Percentiles rank a stretch among this genome's conserved stretches.
Evolutionary conservation across 106 monocot genomes (phyloP).

Genomic region (Dioscorea dumetorum): DNA sequence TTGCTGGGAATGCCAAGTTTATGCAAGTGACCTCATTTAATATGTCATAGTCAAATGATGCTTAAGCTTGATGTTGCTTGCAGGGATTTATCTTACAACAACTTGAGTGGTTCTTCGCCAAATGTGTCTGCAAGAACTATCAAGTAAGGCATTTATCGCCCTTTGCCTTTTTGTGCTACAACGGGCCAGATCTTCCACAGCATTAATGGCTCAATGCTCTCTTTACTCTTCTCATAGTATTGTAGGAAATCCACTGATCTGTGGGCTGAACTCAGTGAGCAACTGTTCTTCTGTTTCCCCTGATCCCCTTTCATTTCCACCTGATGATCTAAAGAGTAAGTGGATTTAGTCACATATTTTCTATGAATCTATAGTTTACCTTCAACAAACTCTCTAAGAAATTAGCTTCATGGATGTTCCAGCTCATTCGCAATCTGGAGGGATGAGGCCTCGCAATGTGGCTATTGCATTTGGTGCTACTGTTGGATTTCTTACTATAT

Average conservation of each 20-base stretch:
- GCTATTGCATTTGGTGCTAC: slow-evolving; percentile 57
- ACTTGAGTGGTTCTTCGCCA: slow-evolving; percentile 73
- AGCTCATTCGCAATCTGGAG: slow-evolving; percentile 49
- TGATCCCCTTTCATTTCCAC: slow-evolving; percentile 70
- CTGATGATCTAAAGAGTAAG: slow-evolving; percentile 70
- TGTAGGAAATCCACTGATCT: slow-evolving; percentile 86
- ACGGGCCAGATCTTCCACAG: no score
- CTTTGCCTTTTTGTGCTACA: no score
- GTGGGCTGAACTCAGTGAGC: slow-evolving; percentile 38
- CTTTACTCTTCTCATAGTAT: slow-evolving; percentile 36
- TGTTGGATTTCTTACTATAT: slow-evolving; percentile 48
- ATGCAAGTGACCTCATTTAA: not conserved
- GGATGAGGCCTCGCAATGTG: slow-evolving; percentile 33
- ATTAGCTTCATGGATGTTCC: slow-evolving; percentile 29
- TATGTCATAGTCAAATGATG: not conserved
- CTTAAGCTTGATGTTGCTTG: slow-evolving; percentile 1
- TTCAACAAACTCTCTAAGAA: slow-evolving; percentile 17
- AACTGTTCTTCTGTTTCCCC: slow-evolving; percentile 79
- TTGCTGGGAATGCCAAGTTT: not conserved
- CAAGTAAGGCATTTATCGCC: slow-evolving; percentile 36
- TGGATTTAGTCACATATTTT: not conserved
- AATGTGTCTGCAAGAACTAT: slow-evolving; percentile 78
- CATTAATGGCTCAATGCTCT: no score
- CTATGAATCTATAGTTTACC: not conserved
- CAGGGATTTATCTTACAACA: slow-evolving; percentile 95